phyloP scores from a whole-genome alignment of 1,284 basidiomycete genomes.

The Exobasidium cylindrosporum region DNA sequence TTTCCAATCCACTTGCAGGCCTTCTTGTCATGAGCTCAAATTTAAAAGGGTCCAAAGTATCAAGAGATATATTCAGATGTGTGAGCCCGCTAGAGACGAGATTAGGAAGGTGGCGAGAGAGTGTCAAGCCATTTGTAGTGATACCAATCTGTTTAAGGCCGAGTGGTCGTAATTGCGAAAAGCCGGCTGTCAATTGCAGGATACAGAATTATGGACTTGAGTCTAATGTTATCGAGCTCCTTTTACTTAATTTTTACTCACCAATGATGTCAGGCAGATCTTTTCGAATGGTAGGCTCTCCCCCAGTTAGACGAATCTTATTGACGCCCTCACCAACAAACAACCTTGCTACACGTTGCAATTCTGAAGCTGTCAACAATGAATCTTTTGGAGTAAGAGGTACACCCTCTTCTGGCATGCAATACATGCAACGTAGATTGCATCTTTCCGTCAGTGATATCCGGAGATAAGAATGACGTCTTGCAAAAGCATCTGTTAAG shows the following conservation, averaged over 20 bases:
- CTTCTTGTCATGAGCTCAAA: conserved; percentile 78
- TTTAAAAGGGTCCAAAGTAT: conserved; percentile 80
- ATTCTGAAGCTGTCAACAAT: conserved; percentile 72
- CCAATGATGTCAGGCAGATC: conserved; percentile 71
- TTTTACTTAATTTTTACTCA: conserved; percentile 37
- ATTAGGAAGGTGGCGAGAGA: conserved; percentile 69
- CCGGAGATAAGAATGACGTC: conserved; percentile 72
- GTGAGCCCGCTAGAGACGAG: conserved; percentile 72
- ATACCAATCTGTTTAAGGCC: conserved; percentile 77
- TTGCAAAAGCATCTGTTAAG: conserved; percentile 33
- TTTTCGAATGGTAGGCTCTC: conserved; percentile 79
- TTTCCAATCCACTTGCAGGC: conserved; percentile 5
- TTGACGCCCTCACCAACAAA: conserved; percentile 77
- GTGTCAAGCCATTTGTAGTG: conserved; percentile 77
- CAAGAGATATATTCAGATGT: conserved; percentile 70
- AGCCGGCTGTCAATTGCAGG: neutral
- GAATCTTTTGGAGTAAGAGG: conserved; percentile 69
- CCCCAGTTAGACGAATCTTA: conserved; percentile 82
- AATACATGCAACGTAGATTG: conserved; percentile 84
- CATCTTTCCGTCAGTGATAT: conserved; percentile 82
- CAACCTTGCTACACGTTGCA: conserved; percentile 67
- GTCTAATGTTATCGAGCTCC: neutral
- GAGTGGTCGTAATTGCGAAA: neutral
- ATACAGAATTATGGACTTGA: too few relatives aligned
- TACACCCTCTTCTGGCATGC: conserved; percentile 80